Base-by-base conservation (phyloP, 2,329 filamentous ascomycete species). In the Pseudocercospora pini-densiflorae region DNA sequence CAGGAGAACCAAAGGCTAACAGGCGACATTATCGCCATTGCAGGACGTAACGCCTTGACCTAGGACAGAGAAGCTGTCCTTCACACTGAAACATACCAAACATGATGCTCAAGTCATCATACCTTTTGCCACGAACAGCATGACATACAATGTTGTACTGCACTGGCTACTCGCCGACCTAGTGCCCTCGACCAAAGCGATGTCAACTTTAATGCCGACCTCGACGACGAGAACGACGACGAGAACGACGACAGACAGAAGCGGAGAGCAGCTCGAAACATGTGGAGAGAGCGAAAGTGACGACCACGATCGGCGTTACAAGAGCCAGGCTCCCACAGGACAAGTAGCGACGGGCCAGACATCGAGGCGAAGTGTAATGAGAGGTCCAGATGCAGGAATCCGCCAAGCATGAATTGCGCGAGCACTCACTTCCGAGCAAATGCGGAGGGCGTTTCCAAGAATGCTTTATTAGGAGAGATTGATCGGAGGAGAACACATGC, bases 1-100 rank as follows among this genome's bases (percentile, higher is more conserved):
- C 31, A 19, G 29, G 43, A 51, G 31, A 43, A 40, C 33, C 59
- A 69, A 67, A 68, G 68, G 72, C 72, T 75, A 71, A 73, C 71
- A 58, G 69, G 67, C 67, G 59, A 70, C 43, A 45, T 69, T 53
- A 59, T 68, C 66, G 63, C 64, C 63, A 63, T 70, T 63, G 67
- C 71, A 77, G 75, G 74, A 75, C 73, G 62, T 77, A 74, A 73
- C 69, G 68, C 68, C 24, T 55, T 53, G 63, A 58, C 55, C 51
- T 59, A 53, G 47, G 65, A 63, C 43, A 54, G 69, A 65, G 36
- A 61, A 31, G 45, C 62, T 59, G 64, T 61, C 60, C 21, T 40
- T 31, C 21, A 57, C 21, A 57, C 57, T 19, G 63, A 43, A 31
- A 23, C 24, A 31, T 27, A 43, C 33, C 12, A 43, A 21, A 9